These are phyloP conservation scores for Sorghum bicolor DNA, from an alignment of 176 grass and related monocot genomes.

Conservation along the genomic window Sorghum_bicolor_NCBIv3 NC_012874.2:57627501-57628000, in stretches of 20 bases:
- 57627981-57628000: slow-evolving; percentile 14
- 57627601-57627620: slow-evolving; percentile 73
- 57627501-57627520: slow-evolving; percentile 92
- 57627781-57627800: background rate
- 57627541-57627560: slow-evolving; percentile 8
- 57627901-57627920: background rate
- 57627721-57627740: background rate
- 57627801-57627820: background rate
- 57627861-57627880: background rate
- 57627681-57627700: slow-evolving; percentile 86
- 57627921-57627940: background rate
- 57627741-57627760: background rate
- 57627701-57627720: background rate
- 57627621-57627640: slow-evolving; percentile 71
- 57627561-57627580: slow-evolving; percentile 22
- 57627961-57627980: background rate
- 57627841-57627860: background rate
- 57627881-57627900: background rate
- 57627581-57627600: slow-evolving; percentile 43
- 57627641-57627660: slow-evolving; percentile 88
- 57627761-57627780: background rate
- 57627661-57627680: slow-evolving; percentile 90
- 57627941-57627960: background rate
- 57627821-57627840: slow-evolving; percentile 5
- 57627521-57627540: slow-evolving; percentile 20